These are phyloP conservation scores for Hymenoscyphus fructigenus DNA, from an alignment of 2,329 filamentous ascomycete genomes.

Conservation along the genomic window DNA sequence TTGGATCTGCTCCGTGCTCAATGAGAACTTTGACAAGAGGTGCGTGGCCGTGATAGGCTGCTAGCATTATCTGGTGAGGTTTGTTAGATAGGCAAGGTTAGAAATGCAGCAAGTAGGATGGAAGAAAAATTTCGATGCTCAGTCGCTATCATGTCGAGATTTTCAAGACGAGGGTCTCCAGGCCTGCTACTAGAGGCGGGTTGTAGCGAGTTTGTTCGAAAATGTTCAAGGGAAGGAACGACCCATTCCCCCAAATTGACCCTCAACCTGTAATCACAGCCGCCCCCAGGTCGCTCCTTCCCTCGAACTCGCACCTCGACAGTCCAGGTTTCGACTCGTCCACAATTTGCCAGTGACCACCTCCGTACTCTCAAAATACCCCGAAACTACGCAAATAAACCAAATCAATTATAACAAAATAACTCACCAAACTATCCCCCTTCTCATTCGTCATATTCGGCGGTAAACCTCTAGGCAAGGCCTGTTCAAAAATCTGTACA, in stretches of 20 bases:
- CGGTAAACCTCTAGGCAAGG: constrained; percentile 64
- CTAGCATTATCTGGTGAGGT: constrained; percentile 63
- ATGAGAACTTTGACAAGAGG: constrained; percentile 60
- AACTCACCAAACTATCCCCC: constrained; percentile 64
- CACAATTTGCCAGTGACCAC: too few relatives aligned
- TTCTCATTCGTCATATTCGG: constrained; percentile 71
- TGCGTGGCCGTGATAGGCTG: constrained; percentile 67
- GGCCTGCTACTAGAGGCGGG: too few relatives aligned
- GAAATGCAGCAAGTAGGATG: neutral
- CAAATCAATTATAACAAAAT: neutral
- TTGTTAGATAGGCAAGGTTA: neutral
- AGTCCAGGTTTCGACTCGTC: neutral
- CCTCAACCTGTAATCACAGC: too few relatives aligned
- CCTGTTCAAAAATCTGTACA: constrained; percentile 57
- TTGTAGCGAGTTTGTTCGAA: too few relatives aligned
- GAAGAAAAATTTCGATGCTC: neutral
- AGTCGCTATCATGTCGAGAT: too few relatives aligned
- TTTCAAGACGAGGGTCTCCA: too few relatives aligned
- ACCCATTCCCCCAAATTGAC: too few relatives aligned
- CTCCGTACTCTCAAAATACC: neutral
- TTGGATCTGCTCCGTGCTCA: constrained; percentile 63
- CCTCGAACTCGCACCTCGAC: neutral
- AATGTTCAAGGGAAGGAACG: too few relatives aligned
- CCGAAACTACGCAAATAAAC: neutral
- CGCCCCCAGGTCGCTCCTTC: neutral